Conservation (phyloP, 2,329 filamentous ascomycete species). For the Pestalotiopsis sp. region DNA sequence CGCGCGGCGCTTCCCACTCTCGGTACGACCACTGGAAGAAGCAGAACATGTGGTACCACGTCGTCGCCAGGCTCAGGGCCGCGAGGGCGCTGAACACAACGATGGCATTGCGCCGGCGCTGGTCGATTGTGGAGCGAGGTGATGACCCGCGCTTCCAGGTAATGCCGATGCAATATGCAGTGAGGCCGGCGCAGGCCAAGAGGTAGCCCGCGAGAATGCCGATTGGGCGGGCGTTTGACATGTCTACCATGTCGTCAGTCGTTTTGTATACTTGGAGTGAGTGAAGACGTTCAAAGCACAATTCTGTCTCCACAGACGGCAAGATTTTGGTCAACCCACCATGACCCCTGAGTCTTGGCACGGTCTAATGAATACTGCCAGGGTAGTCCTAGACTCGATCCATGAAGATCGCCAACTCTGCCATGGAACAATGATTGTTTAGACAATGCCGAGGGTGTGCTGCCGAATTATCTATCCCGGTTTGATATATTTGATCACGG, state of each 20-base stretch:
- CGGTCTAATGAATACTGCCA: too few relatives aligned
- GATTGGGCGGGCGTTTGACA: conserved; percentile 1
- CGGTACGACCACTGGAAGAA: conserved; percentile 25
- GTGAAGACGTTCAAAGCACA: background rate
- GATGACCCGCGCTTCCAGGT: conserved; percentile 8
- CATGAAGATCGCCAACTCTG: too few relatives aligned
- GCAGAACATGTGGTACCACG: conserved; percentile 27
- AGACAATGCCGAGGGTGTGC: too few relatives aligned
- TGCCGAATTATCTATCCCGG: too few relatives aligned
- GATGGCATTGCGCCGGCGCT: background rate
- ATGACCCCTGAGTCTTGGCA: too few relatives aligned
- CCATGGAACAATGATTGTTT: too few relatives aligned
- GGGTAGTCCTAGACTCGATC: too few relatives aligned
- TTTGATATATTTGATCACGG: too few relatives aligned
- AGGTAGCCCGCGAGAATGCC: conserved; percentile 24
- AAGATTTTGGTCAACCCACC: too few relatives aligned
- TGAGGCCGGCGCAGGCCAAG: conserved; percentile 17
- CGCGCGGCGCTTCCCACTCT: conserved; percentile 12
- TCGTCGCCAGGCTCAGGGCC: conserved; percentile 24
- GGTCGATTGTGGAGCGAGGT: background rate
- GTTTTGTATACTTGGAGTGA: background rate
- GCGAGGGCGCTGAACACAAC: conserved; percentile 22
- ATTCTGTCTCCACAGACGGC: background rate
- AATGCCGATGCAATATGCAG: conserved; percentile 16
- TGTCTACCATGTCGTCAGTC: background rate